A percentile compares a stretch with the other conserved stretches of the same genome.
phyloP scores from a whole-genome alignment of 2,329 filamentous ascomycete genomes.

The Teratosphaeria zuluensis region DNA sequence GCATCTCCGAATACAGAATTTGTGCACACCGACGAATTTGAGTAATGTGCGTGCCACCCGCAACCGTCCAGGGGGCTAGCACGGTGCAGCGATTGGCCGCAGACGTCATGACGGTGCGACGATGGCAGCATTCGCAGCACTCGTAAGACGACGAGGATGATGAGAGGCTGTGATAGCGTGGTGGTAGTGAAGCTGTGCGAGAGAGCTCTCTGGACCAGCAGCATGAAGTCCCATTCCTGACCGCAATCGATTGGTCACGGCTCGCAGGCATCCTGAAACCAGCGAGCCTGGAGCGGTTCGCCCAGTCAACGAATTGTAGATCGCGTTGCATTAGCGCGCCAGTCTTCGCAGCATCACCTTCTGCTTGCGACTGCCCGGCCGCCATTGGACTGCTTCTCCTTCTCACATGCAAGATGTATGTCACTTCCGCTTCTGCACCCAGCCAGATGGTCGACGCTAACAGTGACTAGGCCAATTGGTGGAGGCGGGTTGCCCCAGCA shows the following conservation, averaged over 20 bases:
- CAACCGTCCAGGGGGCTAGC: background rate
- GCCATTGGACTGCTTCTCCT: background rate
- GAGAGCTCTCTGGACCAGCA: background rate
- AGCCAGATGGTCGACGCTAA: background rate
- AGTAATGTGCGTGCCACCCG: background rate
- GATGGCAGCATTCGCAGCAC: background rate
- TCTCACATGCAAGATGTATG: background rate
- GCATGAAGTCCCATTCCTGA: background rate
- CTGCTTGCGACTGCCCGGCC: background rate
- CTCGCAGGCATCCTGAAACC: background rate
- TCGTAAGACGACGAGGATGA: background rate
- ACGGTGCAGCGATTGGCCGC: background rate
- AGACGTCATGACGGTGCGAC: background rate
- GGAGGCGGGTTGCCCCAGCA: background rate
- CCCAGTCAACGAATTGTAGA: background rate
- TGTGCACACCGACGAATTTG: background rate
- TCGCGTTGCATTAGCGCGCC: conserved; percentile 7
- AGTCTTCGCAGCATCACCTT: conserved; percentile 1
- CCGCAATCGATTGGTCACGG: background rate
- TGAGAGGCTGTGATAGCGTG: background rate
- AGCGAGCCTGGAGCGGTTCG: background rate
- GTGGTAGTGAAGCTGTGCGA: background rate
- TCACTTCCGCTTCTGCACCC: background rate
- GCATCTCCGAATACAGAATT: background rate
- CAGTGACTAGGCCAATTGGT: background rate